phyloP scores from a whole-genome alignment of 2,329 filamentous ascomycete species.

The Paracoccidioides brasiliensis region DNA sequence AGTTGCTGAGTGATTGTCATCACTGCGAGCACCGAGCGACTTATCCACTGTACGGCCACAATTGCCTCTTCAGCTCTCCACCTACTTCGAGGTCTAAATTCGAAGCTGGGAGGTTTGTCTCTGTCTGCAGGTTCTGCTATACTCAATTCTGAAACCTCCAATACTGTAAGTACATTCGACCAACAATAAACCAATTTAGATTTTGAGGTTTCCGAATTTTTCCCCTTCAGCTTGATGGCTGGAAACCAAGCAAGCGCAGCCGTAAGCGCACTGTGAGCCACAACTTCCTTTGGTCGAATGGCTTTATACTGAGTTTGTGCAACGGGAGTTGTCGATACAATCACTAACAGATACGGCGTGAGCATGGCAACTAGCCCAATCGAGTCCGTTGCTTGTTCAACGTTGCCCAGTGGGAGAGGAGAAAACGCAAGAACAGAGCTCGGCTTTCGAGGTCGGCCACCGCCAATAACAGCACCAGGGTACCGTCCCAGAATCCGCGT shows the following conservation, averaged over 20 bases:
- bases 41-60: constrained; percentile 93
- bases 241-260: constrained; percentile 96
- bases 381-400: constrained; percentile 73
- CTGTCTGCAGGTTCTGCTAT: constrained; percentile 46
- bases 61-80: constrained; percentile 95
- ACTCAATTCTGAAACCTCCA: constrained; percentile 69
- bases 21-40: constrained; percentile 78
- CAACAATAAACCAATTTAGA: constrained; percentile 92
- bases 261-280: constrained; percentile 79
- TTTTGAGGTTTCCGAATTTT: constrained; percentile 52
- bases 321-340: constrained; percentile 91
- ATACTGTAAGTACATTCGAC: constrained; percentile 91
- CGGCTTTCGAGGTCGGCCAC: constrained; percentile 63
- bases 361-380: constrained; percentile 90
- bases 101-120: constrained; percentile 64
- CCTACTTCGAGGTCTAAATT: constrained; percentile 68
- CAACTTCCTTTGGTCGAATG: constrained; percentile 77
- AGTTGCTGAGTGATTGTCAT: constrained; percentile 89
- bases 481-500: constrained; percentile 86
- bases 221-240: constrained; percentile 76
- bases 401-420: constrained; percentile 82
- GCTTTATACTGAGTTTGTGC: constrained; percentile 96
- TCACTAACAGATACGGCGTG: constrained; percentile 87
- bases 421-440: constrained; percentile 91
- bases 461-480: constrained; percentile 52